Percentiles rank a stretch among this genome's conserved stretches.
phyloP scores from a whole-genome alignment of 192 early-diverging fungal genomes.

The Jimgerdemannia lactiflua region DNA sequence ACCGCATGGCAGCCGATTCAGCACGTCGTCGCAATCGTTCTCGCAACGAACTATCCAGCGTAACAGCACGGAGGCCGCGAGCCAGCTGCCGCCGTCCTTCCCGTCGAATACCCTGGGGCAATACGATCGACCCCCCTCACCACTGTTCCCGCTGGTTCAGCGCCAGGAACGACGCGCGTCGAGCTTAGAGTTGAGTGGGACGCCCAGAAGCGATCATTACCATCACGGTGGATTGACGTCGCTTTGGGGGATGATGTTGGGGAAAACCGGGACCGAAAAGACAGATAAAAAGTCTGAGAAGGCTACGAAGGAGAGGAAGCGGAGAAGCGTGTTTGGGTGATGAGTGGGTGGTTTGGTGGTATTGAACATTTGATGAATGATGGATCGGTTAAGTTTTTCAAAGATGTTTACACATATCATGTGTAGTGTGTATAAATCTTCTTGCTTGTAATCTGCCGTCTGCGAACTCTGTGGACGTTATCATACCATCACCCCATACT shows the following conservation, averaged over 20 bases:
- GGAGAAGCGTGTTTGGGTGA: not conserved
- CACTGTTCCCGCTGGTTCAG: not conserved
- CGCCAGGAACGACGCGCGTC: not conserved
- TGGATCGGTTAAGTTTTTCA: too few relatives aligned
- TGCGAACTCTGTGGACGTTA: too few relatives aligned
- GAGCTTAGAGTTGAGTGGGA: not conserved
- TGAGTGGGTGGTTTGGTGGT: not conserved
- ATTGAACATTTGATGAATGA: not conserved
- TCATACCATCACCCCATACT: too few relatives aligned
- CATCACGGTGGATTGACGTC: not conserved
- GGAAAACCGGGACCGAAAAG: not conserved
- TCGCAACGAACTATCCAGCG: not conserved
- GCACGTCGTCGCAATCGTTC: not conserved
- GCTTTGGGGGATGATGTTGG: not conserved
- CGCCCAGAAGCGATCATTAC: not conserved
- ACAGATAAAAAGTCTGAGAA: not conserved
- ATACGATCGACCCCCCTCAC: too few relatives aligned
- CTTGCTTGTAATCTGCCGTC: too few relatives aligned
- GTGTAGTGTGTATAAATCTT: too few relatives aligned
- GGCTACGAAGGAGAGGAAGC: not conserved
- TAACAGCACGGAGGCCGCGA: not conserved
- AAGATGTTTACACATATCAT: too few relatives aligned
- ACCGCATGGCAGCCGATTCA: not conserved
- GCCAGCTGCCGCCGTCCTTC: not conserved
- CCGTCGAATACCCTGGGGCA: too few relatives aligned